Evolutionary conservation across 208 protist species (phyloP), one percentile per base, ranked within the genome.

Genomic region (Leishmania turanica): DNA sequence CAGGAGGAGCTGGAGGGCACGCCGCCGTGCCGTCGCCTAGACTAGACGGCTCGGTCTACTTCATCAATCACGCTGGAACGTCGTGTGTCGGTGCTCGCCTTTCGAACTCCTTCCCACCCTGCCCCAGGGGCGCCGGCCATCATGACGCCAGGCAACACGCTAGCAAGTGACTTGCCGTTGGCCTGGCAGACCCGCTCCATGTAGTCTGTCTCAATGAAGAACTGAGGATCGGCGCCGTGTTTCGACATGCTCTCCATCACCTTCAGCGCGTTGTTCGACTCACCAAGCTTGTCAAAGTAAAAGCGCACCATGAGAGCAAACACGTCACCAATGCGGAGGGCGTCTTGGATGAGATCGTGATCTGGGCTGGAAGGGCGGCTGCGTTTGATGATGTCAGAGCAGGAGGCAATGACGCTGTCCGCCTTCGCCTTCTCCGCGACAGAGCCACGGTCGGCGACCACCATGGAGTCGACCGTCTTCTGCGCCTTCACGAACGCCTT

Each of bases 251-350:
- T 93, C 77, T 98, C 91, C 68, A 99, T 85, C 47, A 97, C 91
- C 68, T 97, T 91, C 80, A 98, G 83, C 3, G 96, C 96, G 78
- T 98, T 94, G 62, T 89, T 86, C 21, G 90, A 60, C 78, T 98
- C 87, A 3, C 90, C 78, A 27, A 94, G 81, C 79, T 92, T 95
- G 54, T 94, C 90, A 80, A 91, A 91, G 83, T 99, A 98, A 73
- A 97, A 98, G 75, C 98, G 93, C 69, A 99, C 96, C 31, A 99
- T 91, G 13, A 99, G 88, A 15, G 97, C 97, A 83, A 97, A 99
- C 40, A 99, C 95, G 80, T 99, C 98, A 40, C 98, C 98, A 42
- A 99, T 90, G 71, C 98, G 91, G 37, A 99, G 84, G 34, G 96
- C 89, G 2, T 87, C 73, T 8, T 97, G 86, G 27, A 98, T 86